Evolutionary conservation across 2,329 filamentous ascomycete species (phyloP), one percentile per base, ranked within the genome.

Genomic region (Moelleriella libera): DNA sequence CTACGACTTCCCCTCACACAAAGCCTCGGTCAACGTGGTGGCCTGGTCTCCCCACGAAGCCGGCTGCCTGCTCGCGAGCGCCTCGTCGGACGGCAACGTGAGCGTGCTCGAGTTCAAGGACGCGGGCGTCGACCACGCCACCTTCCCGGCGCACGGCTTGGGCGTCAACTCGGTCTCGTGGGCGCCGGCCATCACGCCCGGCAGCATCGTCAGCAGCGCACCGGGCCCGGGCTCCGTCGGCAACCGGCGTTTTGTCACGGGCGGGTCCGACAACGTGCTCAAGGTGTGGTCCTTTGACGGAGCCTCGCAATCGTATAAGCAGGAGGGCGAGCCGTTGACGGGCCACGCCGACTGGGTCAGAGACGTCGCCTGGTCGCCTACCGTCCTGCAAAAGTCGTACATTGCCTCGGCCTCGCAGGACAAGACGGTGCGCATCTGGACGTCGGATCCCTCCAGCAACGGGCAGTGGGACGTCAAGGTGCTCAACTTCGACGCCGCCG

Each of bases 351-450:
- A 97, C 70, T 98, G 92, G 92, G 92, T 98, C 48, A 82, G 92
- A 53, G 92, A 98, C 64, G 92, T 98, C 10, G 87, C 90, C 11
- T 98, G 92, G 92, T 90, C 85, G 45, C 92, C 92, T 9, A 96
- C 88, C 29, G 86, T 97, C 48, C 75, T 98, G 50, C 86, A 89
- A 58, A 96, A 95, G 75, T 88, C 83, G 49, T 98, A 98, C 70
- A 96, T 98, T 62, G 92, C 92, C 31, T 90, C 85, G 45, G 92
- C 90, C 9, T 89, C 85, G 47, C 89, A 97, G 70, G 92, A 98
- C 66, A 94, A 94, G 76, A 96, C 88, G 7, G 90, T 97, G 52
- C 82, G 88, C 55, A 96, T 98, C 68, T 98, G 92, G 92, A 97
- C 90, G 8, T 82, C 78, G 30, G 83, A 88, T 57, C 56, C 62